A percentile compares a stretch with the other conserved stretches of the same genome.
Evolutionary conservation across 768 basidiomycete species (phyloP).

Genomic region (Mycena indigotica): DNA sequence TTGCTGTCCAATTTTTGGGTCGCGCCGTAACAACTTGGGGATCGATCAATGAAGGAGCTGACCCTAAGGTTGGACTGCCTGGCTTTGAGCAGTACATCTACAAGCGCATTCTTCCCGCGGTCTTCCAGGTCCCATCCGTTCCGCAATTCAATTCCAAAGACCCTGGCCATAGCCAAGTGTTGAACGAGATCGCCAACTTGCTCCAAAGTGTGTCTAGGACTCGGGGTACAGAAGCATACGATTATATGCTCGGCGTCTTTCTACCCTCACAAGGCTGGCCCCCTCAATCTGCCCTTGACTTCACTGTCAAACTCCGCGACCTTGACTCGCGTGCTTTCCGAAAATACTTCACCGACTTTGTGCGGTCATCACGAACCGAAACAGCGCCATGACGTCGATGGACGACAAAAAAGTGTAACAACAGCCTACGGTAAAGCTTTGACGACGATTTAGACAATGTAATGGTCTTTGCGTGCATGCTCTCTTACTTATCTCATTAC

Average conservation of each 20-base stretch:
- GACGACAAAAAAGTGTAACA: background rate
- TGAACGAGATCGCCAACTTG: conserved; percentile 87
- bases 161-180: conserved; percentile 53
- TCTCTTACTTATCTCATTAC: conserved; percentile 8
- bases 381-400: conserved; percentile 42
- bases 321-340: conserved; percentile 76
- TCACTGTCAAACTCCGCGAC: conserved; percentile 73
- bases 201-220: conserved; percentile 77
- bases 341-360: conserved; percentile 86
- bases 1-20: conserved; percentile 78
- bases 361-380: conserved; percentile 66
- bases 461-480: background rate
- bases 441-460: conserved; percentile 5
- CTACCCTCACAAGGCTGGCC: conserved; percentile 92
- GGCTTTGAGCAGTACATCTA: conserved; percentile 95
- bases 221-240: conserved; percentile 79
- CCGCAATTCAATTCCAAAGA: conserved; percentile 87
- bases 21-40: conserved; percentile 72
- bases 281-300: conserved; percentile 70
- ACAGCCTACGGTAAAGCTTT: conserved; percentile 6
- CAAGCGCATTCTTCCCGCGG: conserved; percentile 77
- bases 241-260: conserved; percentile 76
- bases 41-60: conserved; percentile 37
- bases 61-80: conserved; percentile 54
- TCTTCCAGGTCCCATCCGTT: conserved; percentile 78